Evolutionary conservation across 179 eudicot genomes (phyloP).

Genomic region (Vitellaria paradoxa): DNA sequence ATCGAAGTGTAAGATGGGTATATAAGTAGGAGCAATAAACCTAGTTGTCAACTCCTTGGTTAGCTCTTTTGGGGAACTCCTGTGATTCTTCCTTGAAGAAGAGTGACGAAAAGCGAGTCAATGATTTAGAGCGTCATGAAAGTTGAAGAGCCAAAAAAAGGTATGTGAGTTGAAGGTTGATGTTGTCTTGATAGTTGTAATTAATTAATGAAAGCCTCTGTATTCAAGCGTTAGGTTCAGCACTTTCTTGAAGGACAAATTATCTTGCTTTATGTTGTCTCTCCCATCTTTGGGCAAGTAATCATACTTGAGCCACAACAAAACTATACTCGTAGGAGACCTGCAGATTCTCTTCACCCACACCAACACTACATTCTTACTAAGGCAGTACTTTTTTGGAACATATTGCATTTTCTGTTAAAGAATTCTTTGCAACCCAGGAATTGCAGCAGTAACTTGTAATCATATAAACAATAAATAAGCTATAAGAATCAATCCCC

Average conservation of each 20-base stretch:
- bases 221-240: neutral
- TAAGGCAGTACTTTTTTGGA: neutral
- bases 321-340: neutral
- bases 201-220: neutral
- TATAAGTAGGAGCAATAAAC: no score
- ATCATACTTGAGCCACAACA: neutral
- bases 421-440: neutral
- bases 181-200: neutral
- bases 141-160: no score
- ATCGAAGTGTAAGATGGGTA: no score
- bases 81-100: no score
- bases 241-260: neutral
- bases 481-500: neutral
- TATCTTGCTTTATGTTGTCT: neutral
- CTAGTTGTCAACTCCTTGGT: no score
- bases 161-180: neutral
- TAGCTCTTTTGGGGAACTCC: no score
- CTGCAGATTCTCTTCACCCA: neutral
- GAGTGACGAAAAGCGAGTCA: no score
- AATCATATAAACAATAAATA: neutral
- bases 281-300: neutral
- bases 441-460: neutral
- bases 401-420: neutral
- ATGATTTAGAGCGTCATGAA: no score
- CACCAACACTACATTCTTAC: neutral